phyloP scores from a whole-genome alignment of 2,329 filamentous ascomycete genomes.

The Dactylonectria estremocensis region DNA sequence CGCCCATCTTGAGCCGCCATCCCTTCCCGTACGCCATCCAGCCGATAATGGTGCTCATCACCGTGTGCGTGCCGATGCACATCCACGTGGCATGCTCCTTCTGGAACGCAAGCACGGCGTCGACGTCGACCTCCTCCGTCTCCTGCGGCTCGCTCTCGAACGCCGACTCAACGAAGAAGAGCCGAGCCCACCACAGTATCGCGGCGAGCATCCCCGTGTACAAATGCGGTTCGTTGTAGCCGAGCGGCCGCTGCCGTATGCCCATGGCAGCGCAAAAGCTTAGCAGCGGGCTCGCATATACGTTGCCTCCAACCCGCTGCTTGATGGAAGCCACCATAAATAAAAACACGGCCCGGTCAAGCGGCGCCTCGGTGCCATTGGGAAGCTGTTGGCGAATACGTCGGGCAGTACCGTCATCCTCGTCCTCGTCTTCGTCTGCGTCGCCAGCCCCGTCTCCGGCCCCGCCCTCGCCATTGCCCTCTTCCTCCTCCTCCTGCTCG shows the following conservation, averaged over 20 bases:
- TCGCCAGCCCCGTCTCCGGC: not conserved
- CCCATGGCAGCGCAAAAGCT: conserved; percentile 29
- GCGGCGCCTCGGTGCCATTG: not conserved
- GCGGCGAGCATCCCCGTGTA: too few relatives aligned
- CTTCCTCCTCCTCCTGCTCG: not conserved
- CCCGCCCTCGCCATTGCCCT: not conserved
- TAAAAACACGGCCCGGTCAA: conserved; percentile 25
- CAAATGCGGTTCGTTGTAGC: conserved; percentile 22
- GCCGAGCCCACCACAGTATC: too few relatives aligned
- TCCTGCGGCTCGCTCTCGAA: too few relatives aligned
- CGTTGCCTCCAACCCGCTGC: conserved; percentile 22
- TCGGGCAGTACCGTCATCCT: not conserved
- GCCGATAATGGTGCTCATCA: too few relatives aligned
- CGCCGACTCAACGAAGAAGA: too few relatives aligned
- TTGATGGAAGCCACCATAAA: conserved; percentile 35
- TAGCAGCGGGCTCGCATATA: conserved; percentile 32
- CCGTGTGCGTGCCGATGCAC: too few relatives aligned
- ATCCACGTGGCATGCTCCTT: too few relatives aligned
- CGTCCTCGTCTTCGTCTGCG: not conserved
- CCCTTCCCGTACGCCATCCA: too few relatives aligned
- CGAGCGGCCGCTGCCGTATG: conserved; percentile 10
- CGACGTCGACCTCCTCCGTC: too few relatives aligned
- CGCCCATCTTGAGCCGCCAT: too few relatives aligned
- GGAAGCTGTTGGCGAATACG: not conserved
- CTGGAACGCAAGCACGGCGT: too few relatives aligned